Percentiles rank a stretch among this genome's conserved stretches.
phyloP scores from a whole-genome alignment of 228 moss, liverwort and hornwort species.

The Sphagnum fallax region DNA sequence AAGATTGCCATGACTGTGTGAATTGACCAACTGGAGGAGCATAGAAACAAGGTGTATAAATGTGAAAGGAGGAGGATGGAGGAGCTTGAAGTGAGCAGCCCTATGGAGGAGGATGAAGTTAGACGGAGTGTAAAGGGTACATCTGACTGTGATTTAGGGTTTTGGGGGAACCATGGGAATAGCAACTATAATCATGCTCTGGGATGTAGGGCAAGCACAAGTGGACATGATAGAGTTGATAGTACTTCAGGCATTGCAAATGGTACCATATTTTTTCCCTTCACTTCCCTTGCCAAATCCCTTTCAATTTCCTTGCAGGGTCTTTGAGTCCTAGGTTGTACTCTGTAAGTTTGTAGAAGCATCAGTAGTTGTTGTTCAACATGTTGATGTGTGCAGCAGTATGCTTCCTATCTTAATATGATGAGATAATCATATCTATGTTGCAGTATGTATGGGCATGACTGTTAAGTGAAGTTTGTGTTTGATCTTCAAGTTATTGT shows the following conservation, averaged over 20 bases:
- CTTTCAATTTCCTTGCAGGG: background rate
- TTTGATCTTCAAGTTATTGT: too few relatives aligned
- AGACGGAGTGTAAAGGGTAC: slow-evolving; percentile 27
- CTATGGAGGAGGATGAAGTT: slow-evolving; percentile 36
- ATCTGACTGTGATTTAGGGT: slow-evolving; percentile 40
- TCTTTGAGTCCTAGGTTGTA: background rate
- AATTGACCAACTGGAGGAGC: too few relatives aligned
- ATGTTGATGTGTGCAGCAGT: background rate
- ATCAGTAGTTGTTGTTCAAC: background rate
- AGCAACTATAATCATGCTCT: slow-evolving; percentile 23
- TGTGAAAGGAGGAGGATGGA: slow-evolving; percentile 10
- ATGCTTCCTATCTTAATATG: background rate
- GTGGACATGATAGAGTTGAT: slow-evolving; percentile 19
- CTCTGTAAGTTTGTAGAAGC: slow-evolving; percentile 4
- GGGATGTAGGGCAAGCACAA: slow-evolving; percentile 31
- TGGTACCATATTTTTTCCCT: background rate
- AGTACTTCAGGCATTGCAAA: background rate
- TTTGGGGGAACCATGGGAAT: slow-evolving; percentile 30
- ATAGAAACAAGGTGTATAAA: too few relatives aligned
- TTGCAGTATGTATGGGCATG: too few relatives aligned
- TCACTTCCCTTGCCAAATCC: background rate
- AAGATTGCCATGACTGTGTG: too few relatives aligned
- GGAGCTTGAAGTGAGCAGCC: slow-evolving; percentile 19
- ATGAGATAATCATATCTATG: background rate
- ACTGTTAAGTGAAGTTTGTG: too few relatives aligned